Conservation (phyloP, 495 filamentous ascomycete species). For the Aspergillus sclerotioniger region DNA sequence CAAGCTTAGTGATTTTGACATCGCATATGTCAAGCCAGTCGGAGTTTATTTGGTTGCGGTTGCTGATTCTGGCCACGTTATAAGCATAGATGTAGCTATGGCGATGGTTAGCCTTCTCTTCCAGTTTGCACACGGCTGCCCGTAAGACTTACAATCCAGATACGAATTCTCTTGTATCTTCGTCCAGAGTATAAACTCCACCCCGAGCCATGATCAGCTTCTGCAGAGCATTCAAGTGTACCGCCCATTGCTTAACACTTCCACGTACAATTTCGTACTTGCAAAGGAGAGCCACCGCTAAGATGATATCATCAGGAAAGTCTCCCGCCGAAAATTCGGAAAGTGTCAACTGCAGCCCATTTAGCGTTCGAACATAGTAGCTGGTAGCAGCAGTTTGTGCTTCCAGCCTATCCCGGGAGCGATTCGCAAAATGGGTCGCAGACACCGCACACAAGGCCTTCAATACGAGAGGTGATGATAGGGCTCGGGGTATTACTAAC, state of each 20-base stretch:
- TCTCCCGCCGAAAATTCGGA: conserved; percentile 18
- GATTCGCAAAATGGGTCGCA: conserved; percentile 43
- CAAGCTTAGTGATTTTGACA: conserved; percentile 32
- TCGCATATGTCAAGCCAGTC: conserved; percentile 22
- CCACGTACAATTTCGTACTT: conserved; percentile 47
- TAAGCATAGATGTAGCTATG: conserved; percentile 40
- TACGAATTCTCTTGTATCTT: conserved; percentile 37
- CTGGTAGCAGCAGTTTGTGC: conserved; percentile 34
- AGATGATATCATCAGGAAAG: conserved; percentile 36
- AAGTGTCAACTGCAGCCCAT: conserved; percentile 32
- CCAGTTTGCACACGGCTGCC: background rate
- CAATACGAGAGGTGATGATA: conserved; percentile 43
- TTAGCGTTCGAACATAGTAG: conserved; percentile 41
- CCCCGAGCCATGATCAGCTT: conserved; percentile 39
- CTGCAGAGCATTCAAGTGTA: conserved; percentile 42
- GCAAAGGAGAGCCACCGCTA: conserved; percentile 43
- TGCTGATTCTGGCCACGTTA: conserved; percentile 41
- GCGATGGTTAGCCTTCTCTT: background rate
- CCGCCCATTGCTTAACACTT: conserved; percentile 43
- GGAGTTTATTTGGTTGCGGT: conserved; percentile 27
- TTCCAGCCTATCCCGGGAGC: conserved; percentile 23
- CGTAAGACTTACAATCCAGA: conserved; percentile 36
- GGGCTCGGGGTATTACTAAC: conserved; percentile 40
- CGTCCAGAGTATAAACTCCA: conserved; percentile 33
- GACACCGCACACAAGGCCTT: conserved; percentile 45